Evolutionary conservation across 2,329 filamentous ascomycete genomes (phyloP), one percentile per base, ranked within the genome.

Genomic region (Alternaria sp.): DNA sequence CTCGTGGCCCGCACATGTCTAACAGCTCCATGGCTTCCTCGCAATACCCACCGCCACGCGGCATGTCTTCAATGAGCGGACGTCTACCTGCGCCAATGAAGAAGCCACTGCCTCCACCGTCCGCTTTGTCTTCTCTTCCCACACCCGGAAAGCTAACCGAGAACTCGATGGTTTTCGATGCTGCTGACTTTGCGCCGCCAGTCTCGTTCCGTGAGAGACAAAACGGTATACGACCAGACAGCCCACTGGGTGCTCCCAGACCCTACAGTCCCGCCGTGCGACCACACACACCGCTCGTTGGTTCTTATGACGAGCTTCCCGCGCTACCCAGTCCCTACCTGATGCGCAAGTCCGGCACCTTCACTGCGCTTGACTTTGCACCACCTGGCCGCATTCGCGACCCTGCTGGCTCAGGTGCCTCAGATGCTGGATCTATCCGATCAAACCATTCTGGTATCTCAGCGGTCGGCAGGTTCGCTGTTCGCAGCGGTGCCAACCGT

Each of bases 141-240:
- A 96, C 93, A 1, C 94, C 95, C 0, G 89, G 90, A 52, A 91
- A 93, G 82, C 84, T 99, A 42, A 91, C 84, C 72, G 94, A 96
- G 62, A 93, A 97, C 75, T 86, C 87, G 3, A 75, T 79, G 62
- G 74, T 96, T 66, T 88, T 91, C 77, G 91, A 81, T 70, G 85
- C 93, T 0, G 86, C 90, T 58, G 94, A 97, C 69, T 98, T 97
- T 78, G 95, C 95, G 0, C 95, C 95, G 24, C 93, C 91, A 8
- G 75, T 80, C 49, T 80, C 82, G 0, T 81, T 78, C 76, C 74
- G 82, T 51, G 91, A 94, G 36, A 87, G 89, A 61, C 88, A 86
- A 64, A 86, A 87, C 54, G 94, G 94, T 51, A 82, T 84, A 62
- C 75, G 81, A 49, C 84, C 87, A 4, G 87, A 88, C 67, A 89